A percentile compares a stretch with the other conserved stretches of the same genome.
Conservation (phyloP, 2,329 filamentous ascomycete genomes). For the Didymellaceae sp. region DNA sequence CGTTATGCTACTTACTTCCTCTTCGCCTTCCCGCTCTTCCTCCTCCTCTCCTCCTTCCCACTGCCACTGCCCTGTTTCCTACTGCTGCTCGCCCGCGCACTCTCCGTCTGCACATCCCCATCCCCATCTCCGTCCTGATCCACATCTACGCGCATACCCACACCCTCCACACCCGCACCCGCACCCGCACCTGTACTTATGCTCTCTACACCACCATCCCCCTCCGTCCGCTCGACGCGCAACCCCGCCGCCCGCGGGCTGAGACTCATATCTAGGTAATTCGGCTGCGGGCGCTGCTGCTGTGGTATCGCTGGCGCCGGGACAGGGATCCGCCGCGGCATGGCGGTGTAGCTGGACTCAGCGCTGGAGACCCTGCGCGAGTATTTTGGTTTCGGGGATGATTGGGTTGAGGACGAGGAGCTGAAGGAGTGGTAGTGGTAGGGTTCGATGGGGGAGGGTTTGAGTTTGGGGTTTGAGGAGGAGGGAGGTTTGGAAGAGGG, state of each 20-base stretch:
- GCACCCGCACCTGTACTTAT: too few species aligned
- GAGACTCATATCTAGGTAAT: conserved; percentile 32
- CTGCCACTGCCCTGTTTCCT: conserved; percentile 24
- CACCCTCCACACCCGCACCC: not conserved
- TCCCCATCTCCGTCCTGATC: conserved; percentile 20
- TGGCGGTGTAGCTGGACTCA: conserved; percentile 34
- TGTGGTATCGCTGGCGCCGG: too few species aligned
- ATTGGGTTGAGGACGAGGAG: conserved; percentile 31
- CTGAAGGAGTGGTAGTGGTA: conserved; percentile 44
- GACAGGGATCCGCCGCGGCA: conserved; percentile 48
- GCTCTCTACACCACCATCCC: too few species aligned
- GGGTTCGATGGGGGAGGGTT: conserved; percentile 41
- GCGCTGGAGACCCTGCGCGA: conserved; percentile 36
- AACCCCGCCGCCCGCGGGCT: conserved; percentile 17
- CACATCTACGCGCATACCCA: not conserved
- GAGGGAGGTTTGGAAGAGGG: conserved; percentile 27
- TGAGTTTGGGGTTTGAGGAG: conserved; percentile 14
- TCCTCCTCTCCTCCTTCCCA: conserved; percentile 34
- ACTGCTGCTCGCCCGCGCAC: conserved; percentile 26
- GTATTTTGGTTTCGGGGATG: conserved; percentile 37
- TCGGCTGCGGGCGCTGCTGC: conserved; percentile 28
- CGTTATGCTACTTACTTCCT: conserved; percentile 2
- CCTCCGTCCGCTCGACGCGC: conserved; percentile 16
- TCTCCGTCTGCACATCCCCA: conserved; percentile 24
- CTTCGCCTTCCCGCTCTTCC: conserved; percentile 32